These are phyloP conservation scores for Trypanosoma cruzi DNA, from an alignment of 208 protist genomes.

Conservation along the genomic window DNA sequence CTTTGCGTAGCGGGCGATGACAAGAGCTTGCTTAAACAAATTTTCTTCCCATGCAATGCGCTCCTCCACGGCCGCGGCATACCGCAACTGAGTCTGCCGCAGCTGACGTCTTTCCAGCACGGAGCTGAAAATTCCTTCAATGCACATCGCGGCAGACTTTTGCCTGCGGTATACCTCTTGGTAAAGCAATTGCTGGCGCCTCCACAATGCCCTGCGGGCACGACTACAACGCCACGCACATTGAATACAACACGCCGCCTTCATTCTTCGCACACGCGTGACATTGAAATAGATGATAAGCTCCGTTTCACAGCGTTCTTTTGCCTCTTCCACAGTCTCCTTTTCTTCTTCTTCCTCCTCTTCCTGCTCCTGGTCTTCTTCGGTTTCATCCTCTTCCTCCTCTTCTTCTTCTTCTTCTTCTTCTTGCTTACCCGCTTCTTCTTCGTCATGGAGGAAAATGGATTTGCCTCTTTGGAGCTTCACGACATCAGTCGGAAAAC, in stretches of 20 bases:
- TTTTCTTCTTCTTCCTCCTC: slow-evolving; percentile 45
- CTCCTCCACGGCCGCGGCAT: neutral
- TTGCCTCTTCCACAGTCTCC: slow-evolving; percentile 64
- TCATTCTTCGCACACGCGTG: slow-evolving; percentile 40
- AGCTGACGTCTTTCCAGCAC: slow-evolving; percentile 34
- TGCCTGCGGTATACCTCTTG: slow-evolving; percentile 54
- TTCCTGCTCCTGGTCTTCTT: slow-evolving; percentile 25
- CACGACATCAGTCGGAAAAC: neutral
- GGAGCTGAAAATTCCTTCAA: slow-evolving; percentile 46
- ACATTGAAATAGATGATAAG: slow-evolving; percentile 47
- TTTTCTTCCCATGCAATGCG: slow-evolving; percentile 32
- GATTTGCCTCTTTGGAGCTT: neutral
- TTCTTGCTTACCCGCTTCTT: slow-evolving; percentile 6
- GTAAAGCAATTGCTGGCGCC: slow-evolving; percentile 69
- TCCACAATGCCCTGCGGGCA: slow-evolving; percentile 45
- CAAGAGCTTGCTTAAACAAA: slow-evolving; percentile 23
- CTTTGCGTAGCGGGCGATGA: slow-evolving; percentile 36
- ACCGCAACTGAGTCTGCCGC: neutral
- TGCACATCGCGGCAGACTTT: slow-evolving; percentile 63
- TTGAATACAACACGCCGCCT: slow-evolving; percentile 56
- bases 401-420: slow-evolving; percentile 23
- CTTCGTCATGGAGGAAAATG: neutral
- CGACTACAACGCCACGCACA: slow-evolving; percentile 57
- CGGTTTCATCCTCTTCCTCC: slow-evolving; percentile 11
- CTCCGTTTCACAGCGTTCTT: slow-evolving; percentile 60